Percentiles rank a stretch among this genome's conserved stretches.
Conservation (phyloP, 768 basidiomycete species). For the Phlebiopsis flavidoalba region DNA sequence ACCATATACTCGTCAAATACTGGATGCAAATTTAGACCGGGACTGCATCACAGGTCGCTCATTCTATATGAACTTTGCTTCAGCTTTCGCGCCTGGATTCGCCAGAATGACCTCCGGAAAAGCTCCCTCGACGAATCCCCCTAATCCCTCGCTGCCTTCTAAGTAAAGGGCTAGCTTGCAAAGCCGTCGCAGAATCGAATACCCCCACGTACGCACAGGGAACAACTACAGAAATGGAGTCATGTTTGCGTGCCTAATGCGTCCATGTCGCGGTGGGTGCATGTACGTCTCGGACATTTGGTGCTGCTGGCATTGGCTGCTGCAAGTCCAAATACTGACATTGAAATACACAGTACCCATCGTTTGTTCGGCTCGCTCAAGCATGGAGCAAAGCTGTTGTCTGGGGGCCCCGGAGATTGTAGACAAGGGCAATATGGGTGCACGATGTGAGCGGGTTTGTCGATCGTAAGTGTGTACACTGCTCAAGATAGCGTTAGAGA, state of each 20-base stretch:
- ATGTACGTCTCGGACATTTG: constrained; percentile 41
- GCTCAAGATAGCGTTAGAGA: background rate
- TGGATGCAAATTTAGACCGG: too few relatives aligned
- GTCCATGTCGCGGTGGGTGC: constrained; percentile 97
- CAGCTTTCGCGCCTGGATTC: background rate
- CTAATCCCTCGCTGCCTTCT: background rate
- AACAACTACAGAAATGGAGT: constrained; percentile 86
- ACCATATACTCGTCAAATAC: too few relatives aligned
- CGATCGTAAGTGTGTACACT: constrained; percentile 61
- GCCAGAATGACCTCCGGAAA: background rate
- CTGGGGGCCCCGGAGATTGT: constrained; percentile 96
- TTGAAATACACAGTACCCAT: constrained; percentile 86
- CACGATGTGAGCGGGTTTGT: constrained; percentile 78
- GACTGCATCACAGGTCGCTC: too few relatives aligned
- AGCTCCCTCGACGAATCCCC: constrained; percentile 9
- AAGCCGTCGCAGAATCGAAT: constrained; percentile 28
- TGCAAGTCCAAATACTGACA: too few relatives aligned
- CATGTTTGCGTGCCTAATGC: too few relatives aligned
- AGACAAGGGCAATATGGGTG: constrained; percentile 92
- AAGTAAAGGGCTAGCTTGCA: background rate
- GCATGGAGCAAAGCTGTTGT: constrained; percentile 91
- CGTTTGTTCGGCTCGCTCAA: constrained; percentile 84
- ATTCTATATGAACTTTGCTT: constrained; percentile 2
- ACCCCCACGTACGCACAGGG: constrained; percentile 48
- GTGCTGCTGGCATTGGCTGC: too few relatives aligned